Percentiles rank a stretch among this genome's conserved stretches.
Conservation (phyloP, 768 basidiomycete genomes). For the Phanerodontia chrysosporium region DNA sequence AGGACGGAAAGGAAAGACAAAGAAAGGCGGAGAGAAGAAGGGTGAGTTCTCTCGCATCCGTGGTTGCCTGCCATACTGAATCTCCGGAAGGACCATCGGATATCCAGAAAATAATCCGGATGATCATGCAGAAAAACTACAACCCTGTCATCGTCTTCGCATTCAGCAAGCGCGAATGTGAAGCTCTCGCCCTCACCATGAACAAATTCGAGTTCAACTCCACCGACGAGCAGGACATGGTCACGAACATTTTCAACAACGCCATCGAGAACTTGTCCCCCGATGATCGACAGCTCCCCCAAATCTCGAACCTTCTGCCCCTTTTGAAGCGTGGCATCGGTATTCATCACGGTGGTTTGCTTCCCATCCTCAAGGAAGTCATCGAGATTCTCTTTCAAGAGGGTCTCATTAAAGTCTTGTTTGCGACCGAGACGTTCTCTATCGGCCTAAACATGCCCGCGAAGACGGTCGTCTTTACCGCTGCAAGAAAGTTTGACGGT, state of each 20-base stretch:
- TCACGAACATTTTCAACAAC: conserved; percentile 87
- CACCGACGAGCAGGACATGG: conserved; percentile 85
- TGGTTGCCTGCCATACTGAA: conserved; percentile 5
- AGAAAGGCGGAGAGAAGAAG: conserved; percentile 91
- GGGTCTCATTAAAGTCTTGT: conserved; percentile 94
- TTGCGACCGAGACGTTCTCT: conserved; percentile 98
- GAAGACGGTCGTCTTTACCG: conserved; percentile 97
- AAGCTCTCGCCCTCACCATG: conserved; percentile 84
- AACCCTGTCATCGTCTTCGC: conserved; percentile 98
- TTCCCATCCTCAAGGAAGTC: conserved; percentile 97
- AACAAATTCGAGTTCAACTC: conserved; percentile 96
- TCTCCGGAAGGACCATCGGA: conserved; percentile 69
- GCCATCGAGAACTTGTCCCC: conserved; percentile 86
- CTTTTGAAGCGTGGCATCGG: conserved; percentile 93
- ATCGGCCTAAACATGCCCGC: conserved; percentile 99
- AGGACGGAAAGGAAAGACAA: conserved; percentile 88
- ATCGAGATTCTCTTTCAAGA: conserved; percentile 99
- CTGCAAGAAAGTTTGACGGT: conserved; percentile 94
- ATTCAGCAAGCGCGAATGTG: conserved; percentile 97
- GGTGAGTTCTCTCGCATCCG: conserved; percentile 41
- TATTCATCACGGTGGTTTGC: conserved; percentile 95
- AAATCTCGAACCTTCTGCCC: conserved; percentile 89
- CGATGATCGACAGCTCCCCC: conserved; percentile 86
- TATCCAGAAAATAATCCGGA: conserved; percentile 95
- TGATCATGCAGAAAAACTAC: conserved; percentile 97